Base-by-base conservation (phyloP, 257 asterid genomes). In the Plantago elongata region DNA sequence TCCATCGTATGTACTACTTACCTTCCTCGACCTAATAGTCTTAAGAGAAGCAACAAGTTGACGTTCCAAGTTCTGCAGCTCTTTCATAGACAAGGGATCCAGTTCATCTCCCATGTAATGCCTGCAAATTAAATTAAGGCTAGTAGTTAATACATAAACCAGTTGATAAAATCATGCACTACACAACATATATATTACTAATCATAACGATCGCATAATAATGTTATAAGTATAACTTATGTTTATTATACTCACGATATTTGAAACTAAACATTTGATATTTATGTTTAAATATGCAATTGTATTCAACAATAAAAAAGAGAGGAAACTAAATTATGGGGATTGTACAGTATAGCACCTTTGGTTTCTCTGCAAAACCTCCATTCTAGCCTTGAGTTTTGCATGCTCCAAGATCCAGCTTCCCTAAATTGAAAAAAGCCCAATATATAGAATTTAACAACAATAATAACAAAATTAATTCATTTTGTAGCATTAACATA, bases 371-470 rank as follows among this genome's bases (percentile, higher is more conserved):
- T 85, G 87, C 71, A 91, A 65, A 72, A 84, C 80, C 71, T 91
- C 96, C 75, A 88, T 66, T 65, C 96, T 84, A 0, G 94, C 90
- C 80, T 91, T 88, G 16, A 88, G 94, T 70, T 88, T 91, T 44
- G 96, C 94, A 79, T 84, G 82, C 74, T 84, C 94, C 47, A 88
- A 70, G 65, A 66, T 77, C 96, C 95, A 88, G 76, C 77, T 83
- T 70, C 68, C 93, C 95, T 88, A 80, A 16, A 14, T 29, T 5
- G 30, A 29, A 11, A 15, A 16, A 57, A 10, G 9, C 10, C 14
- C 22, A 66, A 45, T 12, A 45, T 22, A 29, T 14, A 66, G 9
- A 9, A 17, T 40, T 27, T 10, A 63, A 0, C 37, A 4, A 45
- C 9, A 7, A 51, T 9, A 63, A 57, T n/a, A 7, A 51, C 7